A percentile compares a stretch with the other conserved stretches of the same genome.
These are phyloP conservation scores for Sporothrix mexicana DNA, from an alignment of 2,329 filamentous ascomycete genomes.

Conservation along the genomic window DNA sequence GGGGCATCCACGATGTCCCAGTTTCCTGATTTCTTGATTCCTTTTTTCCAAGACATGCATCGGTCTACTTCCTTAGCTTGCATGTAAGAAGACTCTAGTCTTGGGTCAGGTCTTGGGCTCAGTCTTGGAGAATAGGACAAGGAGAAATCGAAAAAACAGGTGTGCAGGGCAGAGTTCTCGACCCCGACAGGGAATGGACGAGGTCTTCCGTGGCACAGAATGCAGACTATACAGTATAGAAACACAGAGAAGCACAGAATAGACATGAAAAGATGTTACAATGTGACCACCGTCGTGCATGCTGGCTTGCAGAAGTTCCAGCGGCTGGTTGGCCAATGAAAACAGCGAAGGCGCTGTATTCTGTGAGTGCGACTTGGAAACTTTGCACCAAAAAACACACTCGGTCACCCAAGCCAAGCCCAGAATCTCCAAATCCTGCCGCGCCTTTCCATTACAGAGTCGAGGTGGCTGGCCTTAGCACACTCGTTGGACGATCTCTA, in stretches of 20 bases:
- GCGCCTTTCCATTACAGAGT: slow-evolving; percentile 6
- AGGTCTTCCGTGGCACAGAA: not conserved
- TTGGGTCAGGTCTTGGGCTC: too few relatives aligned
- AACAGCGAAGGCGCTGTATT: not conserved
- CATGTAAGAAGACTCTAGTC: slow-evolving; percentile 1
- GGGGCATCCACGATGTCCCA: too few relatives aligned
- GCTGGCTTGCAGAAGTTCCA: slow-evolving; percentile 18
- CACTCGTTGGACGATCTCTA: not conserved
- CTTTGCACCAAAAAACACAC: not conserved
- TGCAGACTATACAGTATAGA: not conserved
- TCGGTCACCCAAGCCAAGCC: not conserved
- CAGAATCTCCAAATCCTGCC: not conserved
- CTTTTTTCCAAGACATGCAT: slow-evolving; percentile 7
- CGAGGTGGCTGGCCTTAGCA: not conserved
- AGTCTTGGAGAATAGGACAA: too few relatives aligned
- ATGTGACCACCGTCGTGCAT: slow-evolving; percentile 23
- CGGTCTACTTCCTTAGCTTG: slow-evolving; percentile 6
- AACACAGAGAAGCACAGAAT: not conserved
- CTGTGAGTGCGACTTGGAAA: not conserved
- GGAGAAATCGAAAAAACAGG: not conserved
- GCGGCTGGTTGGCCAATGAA: slow-evolving; percentile 28
- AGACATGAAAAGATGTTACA: not conserved
- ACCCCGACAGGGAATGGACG: not conserved
- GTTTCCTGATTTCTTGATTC: slow-evolving; percentile 5
- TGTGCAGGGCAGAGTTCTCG: too few relatives aligned